Evolutionary conservation across 441 rosid genomes (phyloP).

Genomic region (Francoa sonchifolia): DNA sequence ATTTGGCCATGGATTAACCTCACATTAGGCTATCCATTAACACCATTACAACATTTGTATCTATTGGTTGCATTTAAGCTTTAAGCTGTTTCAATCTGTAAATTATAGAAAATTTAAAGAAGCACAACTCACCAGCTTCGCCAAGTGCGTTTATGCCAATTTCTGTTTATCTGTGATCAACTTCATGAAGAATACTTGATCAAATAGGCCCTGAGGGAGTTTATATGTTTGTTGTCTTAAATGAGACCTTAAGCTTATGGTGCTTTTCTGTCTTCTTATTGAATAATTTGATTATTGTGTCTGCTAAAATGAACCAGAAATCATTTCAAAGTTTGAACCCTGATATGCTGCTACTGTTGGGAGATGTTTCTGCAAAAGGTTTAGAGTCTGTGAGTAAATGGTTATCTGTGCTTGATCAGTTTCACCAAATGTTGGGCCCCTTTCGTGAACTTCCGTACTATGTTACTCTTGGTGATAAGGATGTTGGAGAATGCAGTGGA

Average conservation of each 20-base stretch:
- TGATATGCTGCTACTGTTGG: constrained; percentile 49
- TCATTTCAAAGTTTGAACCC: constrained; percentile 41
- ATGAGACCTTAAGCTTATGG: neutral
- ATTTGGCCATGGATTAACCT: no score
- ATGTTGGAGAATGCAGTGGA: constrained; percentile 38
- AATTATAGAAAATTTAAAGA: no score
- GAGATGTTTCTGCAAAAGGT: constrained; percentile 50
- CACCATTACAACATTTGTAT: no score
- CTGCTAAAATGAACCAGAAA: constrained; percentile 19
- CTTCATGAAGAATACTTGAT: no score
- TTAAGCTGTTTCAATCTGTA: no score
- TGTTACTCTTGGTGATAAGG: constrained; percentile 46
- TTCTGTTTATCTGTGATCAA: no score
- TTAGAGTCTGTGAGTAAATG: constrained; percentile 27
- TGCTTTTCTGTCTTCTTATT: neutral
- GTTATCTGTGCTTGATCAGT: constrained; percentile 35
- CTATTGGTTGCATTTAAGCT: no score
- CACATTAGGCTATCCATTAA: no score
- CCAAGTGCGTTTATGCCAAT: no score
- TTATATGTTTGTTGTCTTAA: neutral
- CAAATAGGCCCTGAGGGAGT: no score
- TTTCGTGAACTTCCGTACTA: constrained; percentile 40
- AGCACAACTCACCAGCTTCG: no score
- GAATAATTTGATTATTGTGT: neutral
- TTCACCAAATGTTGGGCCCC: constrained; percentile 35